These are phyloP conservation scores for Cylindrotheca fusiformis DNA, from an alignment of 108 stramenopile genomes.

Conservation along the genomic window DNA sequence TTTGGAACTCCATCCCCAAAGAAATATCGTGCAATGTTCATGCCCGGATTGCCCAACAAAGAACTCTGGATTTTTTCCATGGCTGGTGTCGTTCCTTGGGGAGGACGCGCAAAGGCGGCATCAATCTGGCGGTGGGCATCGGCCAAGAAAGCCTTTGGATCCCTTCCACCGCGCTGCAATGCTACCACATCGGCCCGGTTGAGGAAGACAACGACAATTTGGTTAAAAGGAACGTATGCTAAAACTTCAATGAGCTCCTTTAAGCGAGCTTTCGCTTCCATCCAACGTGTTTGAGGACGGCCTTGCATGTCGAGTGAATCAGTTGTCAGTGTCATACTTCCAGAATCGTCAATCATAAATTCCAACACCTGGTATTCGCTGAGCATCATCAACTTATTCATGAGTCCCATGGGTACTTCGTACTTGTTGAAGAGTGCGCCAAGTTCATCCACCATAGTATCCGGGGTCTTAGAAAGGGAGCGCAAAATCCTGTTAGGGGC, in stretches of 20 bases:
- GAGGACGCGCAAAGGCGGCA: constrained; percentile 27
- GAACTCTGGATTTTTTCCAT: constrained; percentile 46
- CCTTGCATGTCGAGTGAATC: constrained; percentile 29
- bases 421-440: constrained; percentile 40
- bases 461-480: constrained; percentile 5
- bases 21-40: constrained; percentile 43
- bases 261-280: constrained; percentile 38
- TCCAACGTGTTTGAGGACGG: constrained; percentile 27
- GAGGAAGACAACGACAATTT: constrained; percentile 43
- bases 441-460: constrained; percentile 42
- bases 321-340: constrained; percentile 32
- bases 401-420: constrained; percentile 50
- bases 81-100: constrained; percentile 42
- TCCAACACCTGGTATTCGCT: constrained; percentile 36
- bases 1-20: constrained; percentile 54
- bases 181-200: constrained; percentile 34
- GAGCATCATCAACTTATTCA: constrained; percentile 46
- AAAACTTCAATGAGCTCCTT: constrained; percentile 52
- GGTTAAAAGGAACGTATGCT: constrained; percentile 40
- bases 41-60: constrained; percentile 27
- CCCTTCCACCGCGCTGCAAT: constrained; percentile 25
- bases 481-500: not conserved
- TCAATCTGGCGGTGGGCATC: constrained; percentile 36
- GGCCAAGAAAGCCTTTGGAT: constrained; percentile 31
- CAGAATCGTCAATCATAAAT: constrained; percentile 51